Evolutionary conservation across 2,329 filamentous ascomycete species (phyloP), one percentile per base, ranked within the genome.

Genomic region (Sordariomycetes sp.): DNA sequence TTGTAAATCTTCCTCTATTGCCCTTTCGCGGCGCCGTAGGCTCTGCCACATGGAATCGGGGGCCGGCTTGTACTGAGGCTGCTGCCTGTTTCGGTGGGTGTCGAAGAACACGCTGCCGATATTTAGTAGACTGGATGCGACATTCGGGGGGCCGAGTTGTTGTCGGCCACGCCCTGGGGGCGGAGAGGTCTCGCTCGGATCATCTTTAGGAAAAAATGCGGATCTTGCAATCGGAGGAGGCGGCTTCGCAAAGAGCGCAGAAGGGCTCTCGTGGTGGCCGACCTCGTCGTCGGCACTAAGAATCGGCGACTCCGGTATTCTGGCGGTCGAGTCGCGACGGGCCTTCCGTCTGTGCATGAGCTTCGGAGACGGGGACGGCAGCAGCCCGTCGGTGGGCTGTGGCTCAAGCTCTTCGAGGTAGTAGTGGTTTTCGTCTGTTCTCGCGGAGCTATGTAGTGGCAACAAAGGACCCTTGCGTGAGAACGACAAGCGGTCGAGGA

Each of bases 191-290:
- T 62, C 63, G 2, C 75, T 58, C 22, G 59, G 57, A 20, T 50
- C 25, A 34, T 53, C 32, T 16, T 57, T 52, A 20, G 53, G 4
- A 37, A 60, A 50, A 28, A 75, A 59, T 3, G 72, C 68, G 0
- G 78, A 79, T 6, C 68, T 62, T 1, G 75, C 72, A 59, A 81
- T 80, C 3, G 79, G 79, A 1, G 79, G 77, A 0, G 79, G 79
- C 0, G 79, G 78, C 1, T 77, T 77, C 2, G 69, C 64, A 59
- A 80, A 81, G 52, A 80, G 70, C 3, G 24, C 28, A 48, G 25
- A 25, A 25, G 48, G 28, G 48, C 22, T 24, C n/a, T n/a, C 34
- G 24, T 58, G 59, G 11, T 51, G 61, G 24, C 58, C 58, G 20
- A 58, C 58, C 53, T 58, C 37, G 53, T 51, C 34, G 22, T 59